A percentile compares a stretch with the other conserved stretches of the same genome.
These are phyloP conservation scores for Talaromyces adpressus DNA, from an alignment of 495 filamentous ascomycete genomes.

Conservation along the genomic window DNA sequence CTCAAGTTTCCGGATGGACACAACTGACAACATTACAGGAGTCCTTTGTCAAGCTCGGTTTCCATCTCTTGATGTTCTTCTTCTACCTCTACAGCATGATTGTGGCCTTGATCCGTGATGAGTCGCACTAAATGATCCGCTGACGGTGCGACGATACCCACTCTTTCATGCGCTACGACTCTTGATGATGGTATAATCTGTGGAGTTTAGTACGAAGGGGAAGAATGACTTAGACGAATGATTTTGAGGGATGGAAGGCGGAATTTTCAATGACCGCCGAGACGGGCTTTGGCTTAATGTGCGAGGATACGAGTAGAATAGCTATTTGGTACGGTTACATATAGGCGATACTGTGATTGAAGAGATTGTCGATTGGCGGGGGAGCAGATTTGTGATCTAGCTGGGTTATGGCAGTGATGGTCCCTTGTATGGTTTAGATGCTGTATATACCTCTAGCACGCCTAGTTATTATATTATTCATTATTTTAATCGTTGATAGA, in stretches of 20 bases:
- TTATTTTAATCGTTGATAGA: not conserved
- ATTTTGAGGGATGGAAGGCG: not conserved
- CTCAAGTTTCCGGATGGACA: not conserved
- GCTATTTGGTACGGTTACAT: not conserved
- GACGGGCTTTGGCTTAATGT: not conserved
- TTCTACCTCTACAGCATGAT: slow-evolving; percentile 99
- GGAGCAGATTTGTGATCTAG: not conserved
- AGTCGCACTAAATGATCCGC: slow-evolving; percentile 61
- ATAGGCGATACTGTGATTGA: not conserved
- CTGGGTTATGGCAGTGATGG: not conserved
- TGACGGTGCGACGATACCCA: slow-evolving; percentile 33
- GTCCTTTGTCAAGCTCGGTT: slow-evolving; percentile 98
- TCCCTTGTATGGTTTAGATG: slow-evolving; percentile 23
- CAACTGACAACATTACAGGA: slow-evolving; percentile 51
- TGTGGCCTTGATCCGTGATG: slow-evolving; percentile 92
- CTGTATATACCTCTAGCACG: slow-evolving; percentile 41
- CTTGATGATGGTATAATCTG: not conserved
- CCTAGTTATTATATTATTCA: slow-evolving; percentile 23
- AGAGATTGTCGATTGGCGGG: not conserved
- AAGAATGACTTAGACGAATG: not conserved
- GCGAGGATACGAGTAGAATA: not conserved
- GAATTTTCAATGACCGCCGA: not conserved
- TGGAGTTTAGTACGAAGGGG: not conserved
- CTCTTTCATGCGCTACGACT: slow-evolving; percentile 20
- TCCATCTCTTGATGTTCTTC: slow-evolving; percentile 99